Percentiles rank a stretch among this genome's conserved stretches.
Conservation (phyloP, 306 rosid genomes). For the Medicago arabica region DNA sequence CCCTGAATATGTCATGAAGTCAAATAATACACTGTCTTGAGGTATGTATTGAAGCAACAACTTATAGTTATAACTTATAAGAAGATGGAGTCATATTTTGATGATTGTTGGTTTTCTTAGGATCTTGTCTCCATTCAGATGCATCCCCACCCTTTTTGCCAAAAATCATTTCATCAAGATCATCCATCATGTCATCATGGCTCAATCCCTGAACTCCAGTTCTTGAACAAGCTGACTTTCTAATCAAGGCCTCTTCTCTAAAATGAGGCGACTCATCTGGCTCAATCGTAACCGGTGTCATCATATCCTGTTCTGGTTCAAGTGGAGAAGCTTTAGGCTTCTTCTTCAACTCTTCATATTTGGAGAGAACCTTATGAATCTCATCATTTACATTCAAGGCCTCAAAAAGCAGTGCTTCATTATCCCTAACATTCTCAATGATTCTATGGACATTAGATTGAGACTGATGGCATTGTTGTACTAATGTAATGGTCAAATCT, state of each 20-base stretch:
- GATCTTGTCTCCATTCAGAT: slow-evolving; percentile 52
- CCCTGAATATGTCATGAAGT: not conserved
- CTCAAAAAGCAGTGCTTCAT: slow-evolving; percentile 83
- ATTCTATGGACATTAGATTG: slow-evolving; percentile 63
- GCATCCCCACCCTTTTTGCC: slow-evolving; percentile 71
- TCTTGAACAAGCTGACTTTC: slow-evolving; percentile 61
- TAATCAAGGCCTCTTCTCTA: slow-evolving; percentile 56
- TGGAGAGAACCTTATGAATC: slow-evolving; percentile 72
- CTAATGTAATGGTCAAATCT: slow-evolving; percentile 74
- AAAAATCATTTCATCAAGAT: slow-evolving; percentile 97
- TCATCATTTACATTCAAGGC: slow-evolving; percentile 87
- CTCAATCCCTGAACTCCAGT: slow-evolving; percentile 43
- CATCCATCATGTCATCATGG: slow-evolving; percentile 89
- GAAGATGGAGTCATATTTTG: slow-evolving; percentile 71
- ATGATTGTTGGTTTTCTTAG: slow-evolving; percentile 56
- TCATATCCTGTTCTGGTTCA: slow-evolving; percentile 72
- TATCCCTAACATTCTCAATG: slow-evolving; percentile 71
- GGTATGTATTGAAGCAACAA: not conserved
- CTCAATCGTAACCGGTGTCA: slow-evolving; percentile 74
- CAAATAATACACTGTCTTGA: not conserved
- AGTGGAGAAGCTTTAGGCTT: slow-evolving; percentile 48
- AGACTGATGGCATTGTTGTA: slow-evolving; percentile 71
- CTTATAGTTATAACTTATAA: slow-evolving; percentile 62
- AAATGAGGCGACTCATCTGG: slow-evolving; percentile 71
- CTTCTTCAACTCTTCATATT: slow-evolving; percentile 66